Conservation (phyloP, 1,284 basidiomycete species). For the Ustilago lituana region DNA sequence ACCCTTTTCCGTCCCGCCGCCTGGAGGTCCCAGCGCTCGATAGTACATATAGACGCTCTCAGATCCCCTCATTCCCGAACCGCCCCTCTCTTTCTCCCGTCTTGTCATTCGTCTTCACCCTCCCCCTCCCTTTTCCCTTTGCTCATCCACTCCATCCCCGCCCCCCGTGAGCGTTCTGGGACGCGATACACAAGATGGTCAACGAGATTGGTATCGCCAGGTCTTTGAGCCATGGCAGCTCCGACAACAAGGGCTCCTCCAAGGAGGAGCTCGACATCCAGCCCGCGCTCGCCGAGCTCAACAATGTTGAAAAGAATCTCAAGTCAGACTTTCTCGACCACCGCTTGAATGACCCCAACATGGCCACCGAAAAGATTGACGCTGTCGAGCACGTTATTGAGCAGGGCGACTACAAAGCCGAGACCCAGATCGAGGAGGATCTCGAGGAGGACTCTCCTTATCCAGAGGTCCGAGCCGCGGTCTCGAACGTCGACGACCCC, state of each 20-base stretch:
- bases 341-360: constrained; percentile 55
- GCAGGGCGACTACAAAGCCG: constrained; percentile 55
- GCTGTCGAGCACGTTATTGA: constrained; percentile 47
- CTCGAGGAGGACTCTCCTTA: constrained; percentile 63
- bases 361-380: constrained; percentile 45
- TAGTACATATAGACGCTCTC: not conserved
- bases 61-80: not conserved
- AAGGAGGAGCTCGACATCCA: constrained; percentile 31
- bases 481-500: constrained; percentile 63
- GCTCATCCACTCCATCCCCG: too few species aligned
- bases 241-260: constrained; percentile 30
- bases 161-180: constrained; percentile 12
- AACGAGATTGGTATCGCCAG: constrained; percentile 39
- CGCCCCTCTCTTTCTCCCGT: not conserved
- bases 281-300: constrained; percentile 19
- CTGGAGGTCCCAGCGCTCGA: too few species aligned
- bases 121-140: not conserved
- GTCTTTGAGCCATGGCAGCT: constrained; percentile 25
- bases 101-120: not conserved
- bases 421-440: constrained; percentile 46
- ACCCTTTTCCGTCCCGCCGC: not conserved
- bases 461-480: constrained; percentile 60
- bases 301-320: constrained; percentile 48
- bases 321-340: constrained; percentile 45
- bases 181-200: constrained; percentile 17